These are phyloP conservation scores for Elsinoe perseae DNA, from an alignment of 2,329 filamentous ascomycete species.

Conservation along the genomic window DNA sequence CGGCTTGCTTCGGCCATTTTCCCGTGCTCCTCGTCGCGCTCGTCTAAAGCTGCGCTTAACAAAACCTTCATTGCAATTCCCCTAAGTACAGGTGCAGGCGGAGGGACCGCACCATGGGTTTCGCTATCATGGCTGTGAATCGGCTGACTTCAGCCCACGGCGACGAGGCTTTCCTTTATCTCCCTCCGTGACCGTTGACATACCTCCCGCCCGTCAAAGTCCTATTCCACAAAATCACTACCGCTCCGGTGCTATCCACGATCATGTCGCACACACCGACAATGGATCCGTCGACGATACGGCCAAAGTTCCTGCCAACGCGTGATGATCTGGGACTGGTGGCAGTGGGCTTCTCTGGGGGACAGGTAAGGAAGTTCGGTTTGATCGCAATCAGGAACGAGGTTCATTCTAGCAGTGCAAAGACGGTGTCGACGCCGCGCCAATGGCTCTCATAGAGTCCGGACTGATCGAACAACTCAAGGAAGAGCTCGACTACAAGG, in stretches of 20 bases:
- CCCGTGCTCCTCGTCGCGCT: background rate
- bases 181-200: conserved; percentile 5
- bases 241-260: background rate
- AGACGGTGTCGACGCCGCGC: conserved; percentile 82
- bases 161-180: conserved; percentile 1
- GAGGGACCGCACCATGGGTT: conserved; percentile 7
- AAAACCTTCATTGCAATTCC: conserved; percentile 9
- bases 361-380: conserved; percentile 57
- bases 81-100: conserved; percentile 18
- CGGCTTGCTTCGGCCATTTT: conserved; percentile 6
- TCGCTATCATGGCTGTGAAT: conserved; percentile 8
- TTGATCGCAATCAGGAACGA: background rate
- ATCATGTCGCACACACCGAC: conserved; percentile 7
- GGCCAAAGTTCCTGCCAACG: conserved; percentile 69
- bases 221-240: background rate
- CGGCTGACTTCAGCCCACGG: conserved; percentile 3
- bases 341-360: conserved; percentile 91
- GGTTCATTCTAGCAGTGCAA: conserved; percentile 57
- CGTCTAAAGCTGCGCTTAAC: conserved; percentile 17
- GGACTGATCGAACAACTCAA: conserved; percentile 78
- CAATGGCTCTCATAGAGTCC: conserved; percentile 77
- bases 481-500: conserved; percentile 78
- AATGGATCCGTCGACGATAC: conserved; percentile 48
- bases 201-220: background rate
- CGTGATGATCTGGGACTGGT: conserved; percentile 80